Evolutionary conservation across 768 basidiomycete genomes (phyloP).

Genomic region (Naganishia friedmannii): DNA sequence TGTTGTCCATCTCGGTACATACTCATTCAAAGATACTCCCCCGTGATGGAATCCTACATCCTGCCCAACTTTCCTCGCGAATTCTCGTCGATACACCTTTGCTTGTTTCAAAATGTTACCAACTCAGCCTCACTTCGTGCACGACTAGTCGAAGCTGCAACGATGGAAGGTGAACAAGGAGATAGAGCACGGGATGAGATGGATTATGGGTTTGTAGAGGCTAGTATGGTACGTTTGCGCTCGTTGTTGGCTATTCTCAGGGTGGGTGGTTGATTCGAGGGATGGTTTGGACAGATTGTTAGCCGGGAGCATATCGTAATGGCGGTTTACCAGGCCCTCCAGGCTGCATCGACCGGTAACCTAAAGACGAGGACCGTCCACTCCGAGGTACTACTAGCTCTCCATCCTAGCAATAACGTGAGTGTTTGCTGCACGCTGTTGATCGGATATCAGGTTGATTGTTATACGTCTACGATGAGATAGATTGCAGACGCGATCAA

Average conservation of each 20-base stretch:
- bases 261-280: neutral
- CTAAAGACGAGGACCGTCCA: conserved; percentile 83
- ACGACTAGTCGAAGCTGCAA: conserved; percentile 70
- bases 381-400: conserved; percentile 81
- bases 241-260: neutral
- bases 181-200: conserved; percentile 70
- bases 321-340: conserved; percentile 75
- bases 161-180: conserved; percentile 60
- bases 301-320: conserved; percentile 77
- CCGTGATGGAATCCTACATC: conserved; percentile 51
- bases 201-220: conserved; percentile 89
- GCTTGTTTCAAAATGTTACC: conserved; percentile 65
- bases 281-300: conserved; percentile 62
- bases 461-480: neutral
- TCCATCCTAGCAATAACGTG: conserved; percentile 86
- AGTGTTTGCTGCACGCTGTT: conserved; percentile 17
- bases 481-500: conserved; percentile 86
- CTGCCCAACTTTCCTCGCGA: conserved; percentile 42
- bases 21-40: neutral
- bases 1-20: too few relatives aligned
- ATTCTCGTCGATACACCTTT: conserved; percentile 43
- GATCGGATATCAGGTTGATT: conserved; percentile 7
- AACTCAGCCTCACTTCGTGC: conserved; percentile 64
- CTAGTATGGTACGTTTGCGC: conserved; percentile 63
- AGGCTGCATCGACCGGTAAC: conserved; percentile 61